Base-by-base conservation (phyloP, 441 rosid species). In the Erysimum cheiri region DNA sequence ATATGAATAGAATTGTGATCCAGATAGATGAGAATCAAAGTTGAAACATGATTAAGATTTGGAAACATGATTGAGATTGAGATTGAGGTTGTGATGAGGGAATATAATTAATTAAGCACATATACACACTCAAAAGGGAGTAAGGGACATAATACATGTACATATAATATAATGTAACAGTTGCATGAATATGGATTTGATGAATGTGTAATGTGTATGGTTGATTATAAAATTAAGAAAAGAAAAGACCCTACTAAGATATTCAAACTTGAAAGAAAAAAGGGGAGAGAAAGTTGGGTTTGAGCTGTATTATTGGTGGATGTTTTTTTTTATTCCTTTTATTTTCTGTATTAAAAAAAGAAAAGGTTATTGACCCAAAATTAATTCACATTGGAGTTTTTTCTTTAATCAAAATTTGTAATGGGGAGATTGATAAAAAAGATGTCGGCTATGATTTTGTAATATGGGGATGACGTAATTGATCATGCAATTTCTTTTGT, bases 281-380 rank as follows among this genome's bases (percentile, higher is more conserved):
- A 69, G 65, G 40, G 78, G 78, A 75, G 78, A 75, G 62, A 75
- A 70, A 57, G 68, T 64, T 75, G 75, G 79, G 57, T 4, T 70
- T 70, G 71, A 76, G 79, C 72, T 76, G 68, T 76, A 70, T 65
- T 64, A 64, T 32, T 64, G 71, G 75, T 64, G 60, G 39, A 40
- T 75, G 35, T 54, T 69, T 69, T 37, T 59, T 39, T 44, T 50
- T 66, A 37, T 17, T 22, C 24, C 24, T 22, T 13, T 36, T 33
- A 0, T 4, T 26, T 6, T 47, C 8, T 47, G n/a, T 24, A 15
- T 26, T 32, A 7, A 1, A 31, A 8, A 43, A 14, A 22, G 0
- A 50, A 15, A 74, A 53, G 33, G 14, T 47, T 24, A 24, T 66
- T 50, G 62, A 64, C 60, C 47, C 37, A 43, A 47, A 47, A 47